Evolutionary conservation across 257 asterid species (phyloP).

Genomic region (Jacaranda copaia): DNA sequence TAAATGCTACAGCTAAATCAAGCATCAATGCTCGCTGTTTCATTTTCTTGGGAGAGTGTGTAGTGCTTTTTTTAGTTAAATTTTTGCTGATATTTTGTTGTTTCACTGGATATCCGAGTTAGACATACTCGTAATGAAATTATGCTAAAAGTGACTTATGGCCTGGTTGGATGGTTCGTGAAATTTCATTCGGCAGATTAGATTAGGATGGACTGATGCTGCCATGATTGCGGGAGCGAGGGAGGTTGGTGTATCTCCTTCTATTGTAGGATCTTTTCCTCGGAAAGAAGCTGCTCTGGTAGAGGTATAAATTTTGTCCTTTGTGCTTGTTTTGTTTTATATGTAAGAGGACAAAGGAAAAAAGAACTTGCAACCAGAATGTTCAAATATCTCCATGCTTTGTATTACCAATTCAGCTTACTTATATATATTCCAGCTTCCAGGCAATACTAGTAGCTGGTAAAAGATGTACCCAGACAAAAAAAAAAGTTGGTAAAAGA

Average conservation of each 20-base stretch:
- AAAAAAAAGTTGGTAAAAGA: background rate
- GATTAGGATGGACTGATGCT: conserved; percentile 89
- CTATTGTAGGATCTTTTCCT: conserved; percentile 89
- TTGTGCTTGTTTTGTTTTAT: conserved; percentile 13
- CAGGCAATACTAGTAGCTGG: background rate
- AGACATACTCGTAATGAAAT: conserved; percentile 5
- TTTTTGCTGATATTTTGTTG: conserved; percentile 6
- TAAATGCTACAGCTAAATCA: background rate
- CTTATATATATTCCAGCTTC: background rate
- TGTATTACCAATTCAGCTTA: background rate
- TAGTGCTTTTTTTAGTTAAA: background rate
- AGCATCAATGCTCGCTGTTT: background rate
- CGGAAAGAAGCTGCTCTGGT: conserved; percentile 94
- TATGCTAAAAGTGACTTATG: conserved; percentile 16
- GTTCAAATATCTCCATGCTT: background rate
- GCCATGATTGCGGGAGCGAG: conserved; percentile 95
- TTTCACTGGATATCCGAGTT: conserved; percentile 10
- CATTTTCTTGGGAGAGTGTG: background rate
- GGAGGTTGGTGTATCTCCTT: conserved; percentile 87
- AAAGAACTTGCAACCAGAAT: conserved; percentile 17
- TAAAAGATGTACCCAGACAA: too few species aligned
- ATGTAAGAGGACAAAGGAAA: background rate
- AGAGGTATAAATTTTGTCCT: conserved; percentile 59
- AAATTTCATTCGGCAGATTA: conserved; percentile 56
- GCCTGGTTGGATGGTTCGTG: conserved; percentile 34